These are phyloP conservation scores for Diaporthe caulivora DNA, from an alignment of 2,329 filamentous ascomycete species.

Conservation along the genomic window DNA sequence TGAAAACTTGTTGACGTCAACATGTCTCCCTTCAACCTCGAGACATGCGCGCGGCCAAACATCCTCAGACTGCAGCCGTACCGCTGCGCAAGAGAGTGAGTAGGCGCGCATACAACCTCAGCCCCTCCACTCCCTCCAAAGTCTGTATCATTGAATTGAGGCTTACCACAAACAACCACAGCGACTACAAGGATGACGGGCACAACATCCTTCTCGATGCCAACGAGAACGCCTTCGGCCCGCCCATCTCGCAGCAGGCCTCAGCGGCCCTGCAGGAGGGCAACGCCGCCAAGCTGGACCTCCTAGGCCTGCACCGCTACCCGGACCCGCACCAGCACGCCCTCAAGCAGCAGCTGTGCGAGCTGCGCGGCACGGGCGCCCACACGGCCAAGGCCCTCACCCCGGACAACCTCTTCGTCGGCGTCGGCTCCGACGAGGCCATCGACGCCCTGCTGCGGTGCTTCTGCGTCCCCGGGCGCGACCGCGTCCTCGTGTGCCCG, in stretches of 20 bases:
- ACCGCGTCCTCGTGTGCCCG: slow-evolving; percentile 94
- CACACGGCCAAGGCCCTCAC: slow-evolving; percentile 81
- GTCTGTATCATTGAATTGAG: not conserved
- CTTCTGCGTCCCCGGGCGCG: slow-evolving; percentile 88
- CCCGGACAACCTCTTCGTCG: slow-evolving; percentile 90
- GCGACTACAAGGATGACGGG: slow-evolving; percentile 99
- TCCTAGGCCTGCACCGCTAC: slow-evolving; percentile 90
- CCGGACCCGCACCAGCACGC: slow-evolving; percentile 94
- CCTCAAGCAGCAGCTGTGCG: slow-evolving; percentile 88
- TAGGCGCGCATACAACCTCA: slow-evolving; percentile 39
- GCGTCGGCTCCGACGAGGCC: slow-evolving; percentile 95
- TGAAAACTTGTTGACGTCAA: slow-evolving; percentile 35
- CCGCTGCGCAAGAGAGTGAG: slow-evolving; percentile 85
- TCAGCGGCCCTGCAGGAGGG: slow-evolving; percentile 54
- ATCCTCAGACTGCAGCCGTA: slow-evolving; percentile 83
- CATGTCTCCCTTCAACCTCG: slow-evolving; percentile 77
- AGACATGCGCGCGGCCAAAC: slow-evolving; percentile 81
- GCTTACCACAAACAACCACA: slow-evolving; percentile 51
- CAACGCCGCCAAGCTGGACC: slow-evolving; percentile 70
- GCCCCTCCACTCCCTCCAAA: not conserved
- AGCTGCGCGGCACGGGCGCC: slow-evolving; percentile 85
- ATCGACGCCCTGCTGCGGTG: slow-evolving; percentile 94
- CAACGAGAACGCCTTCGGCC: slow-evolving; percentile 97
- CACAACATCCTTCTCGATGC: slow-evolving; percentile 96
- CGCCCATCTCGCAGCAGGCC: slow-evolving; percentile 72